A percentile compares a stretch with the other conserved stretches of the same genome.
Evolutionary conservation across 345 rosid genomes (phyloP).

Genomic region (Laguncularia racemosa): DNA sequence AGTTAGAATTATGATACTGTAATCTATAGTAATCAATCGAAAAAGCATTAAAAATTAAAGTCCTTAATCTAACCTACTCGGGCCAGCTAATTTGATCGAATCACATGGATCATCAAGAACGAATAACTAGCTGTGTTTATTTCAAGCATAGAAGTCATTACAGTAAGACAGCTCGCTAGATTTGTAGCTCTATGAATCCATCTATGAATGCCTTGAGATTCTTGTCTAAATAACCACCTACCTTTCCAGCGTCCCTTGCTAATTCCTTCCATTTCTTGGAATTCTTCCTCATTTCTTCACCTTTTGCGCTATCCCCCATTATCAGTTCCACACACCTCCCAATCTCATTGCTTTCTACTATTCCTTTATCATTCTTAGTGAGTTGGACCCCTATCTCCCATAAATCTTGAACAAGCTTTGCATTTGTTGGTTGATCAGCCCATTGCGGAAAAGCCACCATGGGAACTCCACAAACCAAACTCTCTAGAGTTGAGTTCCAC

Average conservation of each 20-base stretch:
- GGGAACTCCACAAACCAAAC: conserved; percentile 21
- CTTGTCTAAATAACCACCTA: conserved; percentile 9
- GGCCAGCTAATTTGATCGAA: too few species aligned
- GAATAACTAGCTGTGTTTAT: too few species aligned
- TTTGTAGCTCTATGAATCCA: background rate
- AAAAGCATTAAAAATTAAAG: too few species aligned
- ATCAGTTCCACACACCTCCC: conserved; percentile 15
- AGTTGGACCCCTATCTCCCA: conserved; percentile 17
- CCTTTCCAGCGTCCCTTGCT: conserved; percentile 12
- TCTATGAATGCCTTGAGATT: conserved; percentile 16
- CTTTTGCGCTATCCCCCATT: conserved; percentile 17
- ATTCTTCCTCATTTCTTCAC: conserved; percentile 13
- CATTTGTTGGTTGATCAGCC: conserved; percentile 20
- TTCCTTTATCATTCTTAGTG: background rate
- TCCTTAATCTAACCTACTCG: too few species aligned
- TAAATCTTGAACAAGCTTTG: conserved; percentile 18
- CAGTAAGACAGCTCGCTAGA: too few species aligned
- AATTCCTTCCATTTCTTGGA: conserved; percentile 22
- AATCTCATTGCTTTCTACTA: conserved; percentile 19
- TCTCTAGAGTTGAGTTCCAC: conserved; percentile 25
- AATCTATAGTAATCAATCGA: too few species aligned
- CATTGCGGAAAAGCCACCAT: conserved; percentile 21
- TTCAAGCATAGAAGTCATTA: too few species aligned
- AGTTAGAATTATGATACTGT: too few species aligned
- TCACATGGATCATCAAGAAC: too few species aligned